A percentile compares a stretch with the other conserved stretches of the same genome.
Evolutionary conservation across 1,139 yeast species (phyloP).

Genomic region (Kodamaea fungicola): DNA sequence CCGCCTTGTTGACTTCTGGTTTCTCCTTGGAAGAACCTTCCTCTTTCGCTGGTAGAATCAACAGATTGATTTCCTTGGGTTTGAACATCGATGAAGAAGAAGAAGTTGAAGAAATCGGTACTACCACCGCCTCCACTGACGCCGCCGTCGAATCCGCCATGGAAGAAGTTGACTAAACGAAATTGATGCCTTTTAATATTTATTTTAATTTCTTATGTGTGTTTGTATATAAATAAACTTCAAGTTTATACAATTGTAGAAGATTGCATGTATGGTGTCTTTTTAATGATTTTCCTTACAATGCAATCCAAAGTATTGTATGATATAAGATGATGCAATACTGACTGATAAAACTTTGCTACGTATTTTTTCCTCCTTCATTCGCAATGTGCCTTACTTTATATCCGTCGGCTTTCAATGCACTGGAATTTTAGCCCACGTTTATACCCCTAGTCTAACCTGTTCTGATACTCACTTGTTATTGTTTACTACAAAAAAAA

Average conservation of each 20-base stretch:
- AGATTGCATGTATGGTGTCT: no score
- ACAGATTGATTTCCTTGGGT: slow-evolving; percentile 97
- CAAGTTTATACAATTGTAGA: no score
- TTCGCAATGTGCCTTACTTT: no score
- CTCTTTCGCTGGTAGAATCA: slow-evolving; percentile 95
- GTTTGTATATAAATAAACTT: background rate
- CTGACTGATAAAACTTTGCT: no score
- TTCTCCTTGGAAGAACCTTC: slow-evolving; percentile 98
- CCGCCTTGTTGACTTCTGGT: slow-evolving; percentile 98
- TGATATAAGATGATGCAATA: no score
- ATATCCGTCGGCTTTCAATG: no score
- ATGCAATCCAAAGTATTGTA: no score
- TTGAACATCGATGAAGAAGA: slow-evolving; percentile 86
- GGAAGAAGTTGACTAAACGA: slow-evolving; percentile 94
- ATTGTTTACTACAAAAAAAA: no score
- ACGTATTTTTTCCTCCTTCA: no score
- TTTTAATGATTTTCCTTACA: background rate
- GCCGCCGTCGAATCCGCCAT: slow-evolving; percentile 86
- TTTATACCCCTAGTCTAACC: no score
- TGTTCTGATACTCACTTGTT: no score
- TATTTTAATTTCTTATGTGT: slow-evolving; percentile 6
- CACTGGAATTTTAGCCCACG: no score
- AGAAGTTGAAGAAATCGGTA: slow-evolving; percentile 41
- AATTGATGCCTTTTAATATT: slow-evolving; percentile 8
- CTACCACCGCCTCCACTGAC: slow-evolving; percentile 53